phyloP scores from a whole-genome alignment of 1,284 basidiomycete species.

The Xerocomus cyaneibrunnescens region DNA sequence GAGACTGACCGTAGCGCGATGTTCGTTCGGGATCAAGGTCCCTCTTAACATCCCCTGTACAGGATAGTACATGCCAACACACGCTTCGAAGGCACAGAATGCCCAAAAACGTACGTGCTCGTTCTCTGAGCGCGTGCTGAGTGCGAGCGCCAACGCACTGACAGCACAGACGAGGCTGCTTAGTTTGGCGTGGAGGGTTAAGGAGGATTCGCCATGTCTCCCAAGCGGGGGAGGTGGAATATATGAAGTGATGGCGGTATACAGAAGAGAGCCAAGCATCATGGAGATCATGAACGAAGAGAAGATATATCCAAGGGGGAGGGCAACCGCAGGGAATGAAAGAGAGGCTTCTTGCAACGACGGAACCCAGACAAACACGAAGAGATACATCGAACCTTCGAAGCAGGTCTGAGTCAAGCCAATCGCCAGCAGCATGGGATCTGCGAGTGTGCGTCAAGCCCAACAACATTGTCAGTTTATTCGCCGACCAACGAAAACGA shows the following conservation, averaged over 20 bases:
- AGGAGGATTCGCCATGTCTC: conserved; percentile 39
- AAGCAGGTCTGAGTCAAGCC: conserved; percentile 75
- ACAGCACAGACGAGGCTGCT: conserved; percentile 61
- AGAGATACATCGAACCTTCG: conserved; percentile 80
- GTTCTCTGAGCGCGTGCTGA: conserved; percentile 46
- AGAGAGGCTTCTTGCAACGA: conserved; percentile 60
- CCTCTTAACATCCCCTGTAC: conserved; percentile 75
- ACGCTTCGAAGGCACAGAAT: conserved; percentile 72
- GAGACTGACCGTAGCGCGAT: conserved; percentile 64
- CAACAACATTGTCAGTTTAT: conserved; percentile 2
- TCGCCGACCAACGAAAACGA: background rate
- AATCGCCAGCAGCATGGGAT: conserved; percentile 62
- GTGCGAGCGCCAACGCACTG: conserved; percentile 55
- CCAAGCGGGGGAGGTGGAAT: conserved; percentile 31
- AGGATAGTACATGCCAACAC: conserved; percentile 77
- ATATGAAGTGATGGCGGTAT: conserved; percentile 53
- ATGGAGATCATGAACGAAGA: conserved; percentile 76
- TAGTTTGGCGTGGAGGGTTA: conserved; percentile 65
- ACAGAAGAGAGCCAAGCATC: conserved; percentile 74
- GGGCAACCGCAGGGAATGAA: conserved; percentile 32
- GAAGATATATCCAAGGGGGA: conserved; percentile 75
- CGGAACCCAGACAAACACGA: conserved; percentile 80
- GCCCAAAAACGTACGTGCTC: conserved; percentile 64
- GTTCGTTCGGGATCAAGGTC: conserved; percentile 66
- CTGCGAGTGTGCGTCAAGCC: conserved; percentile 29